Conservation (phyloP, 441 rosid genomes). For the Biscutella auriculata region DNA sequence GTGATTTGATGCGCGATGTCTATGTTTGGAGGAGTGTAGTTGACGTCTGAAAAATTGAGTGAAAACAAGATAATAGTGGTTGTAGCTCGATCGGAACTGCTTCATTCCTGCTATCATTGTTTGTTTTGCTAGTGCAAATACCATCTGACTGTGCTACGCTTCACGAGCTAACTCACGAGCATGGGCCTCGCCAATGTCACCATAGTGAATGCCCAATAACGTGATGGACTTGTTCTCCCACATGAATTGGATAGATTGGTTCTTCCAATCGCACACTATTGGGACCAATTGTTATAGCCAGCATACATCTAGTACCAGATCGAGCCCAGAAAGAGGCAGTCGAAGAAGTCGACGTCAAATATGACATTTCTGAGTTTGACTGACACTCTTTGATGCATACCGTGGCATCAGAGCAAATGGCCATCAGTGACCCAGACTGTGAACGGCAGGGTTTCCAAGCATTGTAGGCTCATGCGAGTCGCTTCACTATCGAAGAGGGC, state of each 20-base stretch:
- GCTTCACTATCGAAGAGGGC: background rate
- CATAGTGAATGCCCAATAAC: too few species aligned
- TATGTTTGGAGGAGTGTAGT: too few species aligned
- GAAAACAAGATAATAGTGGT: too few species aligned
- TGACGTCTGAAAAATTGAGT: too few species aligned
- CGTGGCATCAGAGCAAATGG: background rate
- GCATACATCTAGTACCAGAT: fast-evolving
- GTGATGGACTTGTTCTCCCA: too few species aligned
- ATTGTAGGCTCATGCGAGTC: background rate
- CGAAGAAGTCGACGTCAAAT: background rate
- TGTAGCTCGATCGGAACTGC: too few species aligned
- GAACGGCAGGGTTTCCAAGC: background rate
- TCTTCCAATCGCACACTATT: background rate
- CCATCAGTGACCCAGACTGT: background rate
- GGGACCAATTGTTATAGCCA: background rate
- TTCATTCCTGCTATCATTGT: too few species aligned
- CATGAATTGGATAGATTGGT: background rate
- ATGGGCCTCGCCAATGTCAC: too few species aligned
- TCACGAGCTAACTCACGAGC: too few species aligned
- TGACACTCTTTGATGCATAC: background rate
- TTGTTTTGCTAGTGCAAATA: too few species aligned
- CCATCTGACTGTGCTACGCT: too few species aligned
- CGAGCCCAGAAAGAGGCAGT: background rate
- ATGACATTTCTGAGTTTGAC: background rate
- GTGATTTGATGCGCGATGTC: too few species aligned